Evolutionary conservation across 805 yeast species (phyloP).

Genomic region (Wickerhamiella slavikovae): DNA sequence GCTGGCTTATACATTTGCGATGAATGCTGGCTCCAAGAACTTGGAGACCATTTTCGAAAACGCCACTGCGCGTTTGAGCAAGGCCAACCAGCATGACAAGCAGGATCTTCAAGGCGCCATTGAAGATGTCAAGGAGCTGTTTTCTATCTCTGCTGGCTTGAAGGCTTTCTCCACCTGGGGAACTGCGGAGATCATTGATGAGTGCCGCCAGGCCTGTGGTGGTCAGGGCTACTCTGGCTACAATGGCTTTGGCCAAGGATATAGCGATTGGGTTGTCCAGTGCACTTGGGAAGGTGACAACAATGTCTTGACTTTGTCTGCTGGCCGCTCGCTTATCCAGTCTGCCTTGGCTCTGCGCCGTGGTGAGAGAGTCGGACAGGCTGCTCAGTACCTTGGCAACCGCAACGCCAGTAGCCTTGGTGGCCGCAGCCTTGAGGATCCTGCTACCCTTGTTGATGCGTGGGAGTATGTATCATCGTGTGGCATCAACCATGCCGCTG

Average conservation of each 20-base stretch:
- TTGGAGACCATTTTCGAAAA: slow-evolving; percentile 30
- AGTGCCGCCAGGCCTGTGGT: slow-evolving; percentile 85
- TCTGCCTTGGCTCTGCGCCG: slow-evolving; percentile 22
- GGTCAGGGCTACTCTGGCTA: slow-evolving; percentile 94
- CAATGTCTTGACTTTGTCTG: slow-evolving; percentile 61
- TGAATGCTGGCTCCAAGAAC: slow-evolving; percentile 49
- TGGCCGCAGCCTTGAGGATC: slow-evolving; percentile 12
- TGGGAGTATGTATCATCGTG: slow-evolving; percentile 20
- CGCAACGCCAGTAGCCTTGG: slow-evolving; percentile 6
- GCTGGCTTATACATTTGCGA: slow-evolving; percentile 57
- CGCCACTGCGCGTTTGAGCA: slow-evolving; percentile 24
- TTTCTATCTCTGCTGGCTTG: slow-evolving; percentile 68
- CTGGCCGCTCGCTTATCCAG: slow-evolving; percentile 60
- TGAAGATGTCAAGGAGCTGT: slow-evolving; percentile 49
- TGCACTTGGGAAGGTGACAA: slow-evolving; percentile 99
- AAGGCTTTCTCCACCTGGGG: slow-evolving; percentile 85
- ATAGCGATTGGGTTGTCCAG: slow-evolving; percentile 89
- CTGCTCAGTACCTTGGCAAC: slow-evolving; percentile 13
- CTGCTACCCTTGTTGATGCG: slow-evolving; percentile 15
- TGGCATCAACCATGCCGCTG: slow-evolving; percentile 18
- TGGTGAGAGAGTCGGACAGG: slow-evolving; percentile 27
- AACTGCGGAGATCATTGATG: slow-evolving; percentile 60
- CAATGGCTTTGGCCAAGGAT: slow-evolving; percentile 75
- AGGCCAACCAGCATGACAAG: slow-evolving; percentile 19
- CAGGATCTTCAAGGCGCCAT: slow-evolving; percentile 28